These are phyloP conservation scores for Salix brachista DNA, from an alignment of 345 rosid genomes.

Conservation along the genomic window DNA sequence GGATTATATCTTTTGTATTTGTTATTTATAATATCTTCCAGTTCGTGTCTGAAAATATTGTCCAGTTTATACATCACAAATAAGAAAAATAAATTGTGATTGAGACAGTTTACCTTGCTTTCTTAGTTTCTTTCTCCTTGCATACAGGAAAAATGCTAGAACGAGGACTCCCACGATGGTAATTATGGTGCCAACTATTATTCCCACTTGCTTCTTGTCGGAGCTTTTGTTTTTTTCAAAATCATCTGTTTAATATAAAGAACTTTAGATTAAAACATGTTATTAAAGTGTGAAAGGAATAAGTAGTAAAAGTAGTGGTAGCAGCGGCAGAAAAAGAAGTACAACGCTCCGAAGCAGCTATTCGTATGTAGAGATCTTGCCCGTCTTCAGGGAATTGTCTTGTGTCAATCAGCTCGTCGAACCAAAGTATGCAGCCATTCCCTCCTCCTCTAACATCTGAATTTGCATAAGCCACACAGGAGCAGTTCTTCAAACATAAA, in stretches of 20 bases:
- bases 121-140: constrained; percentile 2
- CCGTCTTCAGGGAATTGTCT: constrained; percentile 7
- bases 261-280: neutral
- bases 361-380: constrained; percentile 17
- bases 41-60: too few relatives aligned
- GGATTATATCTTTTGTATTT: too few relatives aligned
- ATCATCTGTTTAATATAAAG: neutral
- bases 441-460: constrained; percentile 10
- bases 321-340: neutral
- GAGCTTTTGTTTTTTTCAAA: neutral
- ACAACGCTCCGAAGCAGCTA: constrained; percentile 22
- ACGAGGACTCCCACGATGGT: neutral
- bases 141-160: neutral
- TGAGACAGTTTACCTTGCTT: constrained; percentile 7
- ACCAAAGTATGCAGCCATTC: constrained; percentile 27
- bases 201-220: constrained; percentile 5
- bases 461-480: constrained; percentile 21
- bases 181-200: constrained; percentile 1
- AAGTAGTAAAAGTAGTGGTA: too few relatives aligned
- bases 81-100: neutral
- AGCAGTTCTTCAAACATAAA: constrained; percentile 14
- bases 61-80: too few relatives aligned
- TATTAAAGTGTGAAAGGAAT: too few relatives aligned
- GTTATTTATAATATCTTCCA: too few relatives aligned
- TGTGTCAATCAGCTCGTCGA: constrained; percentile 15